Percentiles rank a stretch among this genome's conserved stretches.
These are phyloP conservation scores for Akanthomyces uredinophilus DNA, from an alignment of 2,329 filamentous ascomycete species.

Conservation along the genomic window DNA sequence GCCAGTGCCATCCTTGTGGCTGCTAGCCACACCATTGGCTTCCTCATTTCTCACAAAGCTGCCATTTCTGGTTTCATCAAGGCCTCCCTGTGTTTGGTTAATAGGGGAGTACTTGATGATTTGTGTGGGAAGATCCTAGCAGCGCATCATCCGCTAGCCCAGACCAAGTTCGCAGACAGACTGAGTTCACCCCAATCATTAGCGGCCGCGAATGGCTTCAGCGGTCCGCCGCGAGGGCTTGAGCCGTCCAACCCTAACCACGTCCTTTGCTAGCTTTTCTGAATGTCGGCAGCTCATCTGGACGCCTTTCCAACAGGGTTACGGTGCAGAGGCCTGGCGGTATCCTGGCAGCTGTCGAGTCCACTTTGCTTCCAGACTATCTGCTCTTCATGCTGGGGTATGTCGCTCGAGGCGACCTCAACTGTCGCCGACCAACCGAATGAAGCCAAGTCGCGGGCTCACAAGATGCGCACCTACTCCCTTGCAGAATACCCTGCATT, in stretches of 20 bases:
- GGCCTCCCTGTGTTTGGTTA: neutral
- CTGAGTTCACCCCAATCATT: neutral
- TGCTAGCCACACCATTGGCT: neutral
- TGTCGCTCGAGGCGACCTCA: neutral
- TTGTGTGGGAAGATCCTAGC: slow-evolving; percentile 9
- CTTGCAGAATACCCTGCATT: neutral
- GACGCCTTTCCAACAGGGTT: neutral
- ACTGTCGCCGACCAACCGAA: neutral
- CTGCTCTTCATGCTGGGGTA: neutral
- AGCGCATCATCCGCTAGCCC: slow-evolving; percentile 4
- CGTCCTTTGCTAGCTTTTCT: neutral
- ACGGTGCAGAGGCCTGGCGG: neutral
- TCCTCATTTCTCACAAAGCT: neutral
- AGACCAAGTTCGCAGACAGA: neutral
- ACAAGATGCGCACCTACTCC: neutral
- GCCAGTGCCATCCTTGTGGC: neutral
- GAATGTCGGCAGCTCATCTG: neutral
- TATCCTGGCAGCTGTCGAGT: neutral
- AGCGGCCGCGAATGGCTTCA: neutral
- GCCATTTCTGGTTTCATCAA: neutral
- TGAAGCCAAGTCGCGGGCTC: neutral
- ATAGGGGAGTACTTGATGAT: neutral
- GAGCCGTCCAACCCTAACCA: neutral
- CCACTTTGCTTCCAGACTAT: neutral
- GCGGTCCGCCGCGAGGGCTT: neutral